A percentile compares a stretch with the other conserved stretches of the same genome.
These are phyloP conservation scores for Cnidoscolus chayamansa DNA, from an alignment of 441 rosid genomes.

Conservation along the genomic window DNA sequence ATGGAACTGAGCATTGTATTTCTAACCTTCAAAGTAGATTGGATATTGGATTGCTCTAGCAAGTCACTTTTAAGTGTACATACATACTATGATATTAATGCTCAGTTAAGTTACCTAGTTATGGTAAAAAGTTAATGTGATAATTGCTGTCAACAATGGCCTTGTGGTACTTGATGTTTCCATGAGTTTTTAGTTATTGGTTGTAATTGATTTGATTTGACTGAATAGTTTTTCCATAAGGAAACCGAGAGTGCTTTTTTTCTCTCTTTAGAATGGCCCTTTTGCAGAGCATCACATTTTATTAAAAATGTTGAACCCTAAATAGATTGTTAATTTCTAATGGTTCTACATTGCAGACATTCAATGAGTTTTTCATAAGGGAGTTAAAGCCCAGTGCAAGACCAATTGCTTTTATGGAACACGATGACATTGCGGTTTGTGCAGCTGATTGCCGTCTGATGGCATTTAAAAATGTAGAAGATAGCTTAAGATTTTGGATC, in stretches of 20 bases:
- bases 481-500: slow-evolving; percentile 77
- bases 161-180: not conserved
- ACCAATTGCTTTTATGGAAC: slow-evolving; percentile 53
- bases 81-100: not conserved
- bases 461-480: slow-evolving; percentile 73
- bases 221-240: not conserved
- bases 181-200: not conserved
- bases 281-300: not conserved
- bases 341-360: slow-evolving; percentile 49
- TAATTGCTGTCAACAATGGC: not conserved
- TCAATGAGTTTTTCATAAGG: slow-evolving; percentile 86
- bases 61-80: not conserved
- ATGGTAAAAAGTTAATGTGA: not conserved
- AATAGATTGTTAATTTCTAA: slow-evolving; percentile 2
- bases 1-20: not conserved
- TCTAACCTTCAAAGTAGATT: not conserved
- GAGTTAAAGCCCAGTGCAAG: slow-evolving; percentile 84
- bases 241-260: not conserved
- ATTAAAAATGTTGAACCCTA: slow-evolving; percentile 3
- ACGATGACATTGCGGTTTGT: slow-evolving; percentile 62
- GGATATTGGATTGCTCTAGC: not conserved
- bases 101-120: not conserved
- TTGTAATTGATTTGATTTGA: not conserved
- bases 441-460: slow-evolving; percentile 87
- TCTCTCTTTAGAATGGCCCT: not conserved